Evolutionary conservation across 2,329 filamentous ascomycete species (phyloP).

Genomic region (Aspergillus floridensis): DNA sequence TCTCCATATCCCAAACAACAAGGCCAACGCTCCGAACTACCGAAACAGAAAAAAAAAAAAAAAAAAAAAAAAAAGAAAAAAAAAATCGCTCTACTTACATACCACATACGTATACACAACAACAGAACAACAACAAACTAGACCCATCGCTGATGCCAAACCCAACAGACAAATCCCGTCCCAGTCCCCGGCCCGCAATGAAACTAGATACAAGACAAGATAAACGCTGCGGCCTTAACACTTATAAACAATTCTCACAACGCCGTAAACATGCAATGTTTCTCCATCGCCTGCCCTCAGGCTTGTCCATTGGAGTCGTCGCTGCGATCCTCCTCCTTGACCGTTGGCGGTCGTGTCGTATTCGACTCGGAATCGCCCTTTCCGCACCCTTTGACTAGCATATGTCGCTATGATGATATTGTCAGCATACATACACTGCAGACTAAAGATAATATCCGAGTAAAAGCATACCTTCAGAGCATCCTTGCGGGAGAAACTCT

Average conservation of each 20-base stretch:
- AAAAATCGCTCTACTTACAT: conserved; percentile 13
- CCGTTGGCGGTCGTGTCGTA: background rate
- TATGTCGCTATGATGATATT: conserved; percentile 53
- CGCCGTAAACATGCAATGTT: conserved; percentile 1
- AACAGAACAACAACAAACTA: background rate
- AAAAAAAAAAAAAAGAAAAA: background rate
- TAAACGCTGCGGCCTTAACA: background rate
- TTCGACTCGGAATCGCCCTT: conserved; percentile 39
- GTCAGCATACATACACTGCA: background rate
- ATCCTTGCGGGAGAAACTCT: conserved; percentile 95
- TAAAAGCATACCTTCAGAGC: conserved; percentile 75
- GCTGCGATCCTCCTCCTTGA: conserved; percentile 21
- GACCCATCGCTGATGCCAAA: conserved; percentile 12
- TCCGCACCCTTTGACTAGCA: conserved; percentile 66
- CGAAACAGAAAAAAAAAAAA: background rate
- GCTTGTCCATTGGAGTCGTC: conserved; percentile 1
- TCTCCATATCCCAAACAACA: too few species aligned
- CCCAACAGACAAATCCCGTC: conserved; percentile 2
- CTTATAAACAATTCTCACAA: conserved; percentile 4
- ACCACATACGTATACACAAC: conserved; percentile 15
- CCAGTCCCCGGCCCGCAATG: background rate
- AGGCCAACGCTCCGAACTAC: too few species aligned
- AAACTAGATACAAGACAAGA: background rate
- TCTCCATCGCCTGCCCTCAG: too few species aligned
- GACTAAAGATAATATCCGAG: background rate